Base-by-base conservation (phyloP, 352 stramenopile genomes). In the Globisporangium middletonii region DNA sequence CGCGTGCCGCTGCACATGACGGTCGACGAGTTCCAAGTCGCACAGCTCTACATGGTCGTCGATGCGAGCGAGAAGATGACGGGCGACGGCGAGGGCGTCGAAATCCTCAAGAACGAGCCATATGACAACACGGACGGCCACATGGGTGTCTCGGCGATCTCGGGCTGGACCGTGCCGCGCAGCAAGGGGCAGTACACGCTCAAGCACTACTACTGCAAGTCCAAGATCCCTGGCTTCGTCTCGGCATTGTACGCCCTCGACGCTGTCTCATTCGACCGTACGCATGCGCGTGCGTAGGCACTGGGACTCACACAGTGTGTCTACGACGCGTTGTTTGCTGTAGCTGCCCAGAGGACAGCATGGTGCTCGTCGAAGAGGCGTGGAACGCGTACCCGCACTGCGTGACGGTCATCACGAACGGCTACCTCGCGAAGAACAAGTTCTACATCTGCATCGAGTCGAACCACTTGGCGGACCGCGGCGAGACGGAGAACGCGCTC, bases 131-230 rank as follows among this genome's bases (percentile, higher is more conserved):
- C 72, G 55, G 74, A 94, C 57, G 85, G 85, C 28, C 68, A 80
- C 67, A 74, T 92, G 68, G 76, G 75, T 57, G 66, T 89, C 27
- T 94, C 84, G 42, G 70, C 72, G 38, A 84, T 92, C 65, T 93
- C 84, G 13, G 68, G 75, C 42, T 92, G 81, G 76, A 68, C 64
- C 2, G 58, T 94, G n/a, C 84, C 84, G 15, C 67, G 69, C 48
- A 92, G 79, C 65, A 89, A 86, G 60, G 85, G 85, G 47, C 85
- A 94, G 65, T 94, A 94, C 71, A 94, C 85, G 53, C 79, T 83
- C 63, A 94, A 94, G 65, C 83, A 94, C 69, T 94, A 94, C 68
- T 92, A 91, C 68, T 83, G 76, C 75, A 87, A 88, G 70, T 88
- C 73, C 58, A 85, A 89, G 65, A 91, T 94, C 63, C 85, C 85